A percentile compares a stretch with the other conserved stretches of the same genome.
Evolutionary conservation across 106 monocot species (phyloP).

Genomic region (Agapanthus africanus): DNA sequence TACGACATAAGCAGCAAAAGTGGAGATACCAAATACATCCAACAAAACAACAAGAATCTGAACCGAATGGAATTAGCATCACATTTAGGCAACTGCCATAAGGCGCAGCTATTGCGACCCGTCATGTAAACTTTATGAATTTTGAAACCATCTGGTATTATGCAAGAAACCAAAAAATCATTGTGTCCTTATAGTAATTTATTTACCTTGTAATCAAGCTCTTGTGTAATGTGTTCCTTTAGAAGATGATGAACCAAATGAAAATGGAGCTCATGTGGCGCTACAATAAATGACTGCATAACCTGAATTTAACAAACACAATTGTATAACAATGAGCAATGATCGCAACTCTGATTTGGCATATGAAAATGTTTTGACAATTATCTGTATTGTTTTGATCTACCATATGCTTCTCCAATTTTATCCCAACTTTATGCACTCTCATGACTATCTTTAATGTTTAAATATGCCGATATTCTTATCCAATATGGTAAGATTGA

Average conservation of each 20-base stretch:
- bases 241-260: constrained; percentile 67
- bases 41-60: background rate
- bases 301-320: constrained; percentile 35
- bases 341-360: background rate
- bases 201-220: constrained; percentile 80
- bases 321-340: background rate
- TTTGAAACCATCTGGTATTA: background rate
- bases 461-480: no score
- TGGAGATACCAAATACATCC: background rate
- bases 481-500: no score
- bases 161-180: background rate
- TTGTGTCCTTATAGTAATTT: background rate
- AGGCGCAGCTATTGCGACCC: no score
- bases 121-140: background rate
- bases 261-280: constrained; percentile 79
- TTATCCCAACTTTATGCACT: no score
- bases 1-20: no score
- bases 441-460: no score
- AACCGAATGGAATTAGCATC: background rate
- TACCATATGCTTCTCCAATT: no score
- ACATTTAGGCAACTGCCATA: background rate
- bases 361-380: background rate
- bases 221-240: constrained; percentile 65
- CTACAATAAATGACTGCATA: constrained; percentile 58
- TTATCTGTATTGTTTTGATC: no score